Percentiles rank a stretch among this genome's conserved stretches.
Conservation (phyloP, 2,329 filamentous ascomycete genomes). For the Nemania serpens region DNA sequence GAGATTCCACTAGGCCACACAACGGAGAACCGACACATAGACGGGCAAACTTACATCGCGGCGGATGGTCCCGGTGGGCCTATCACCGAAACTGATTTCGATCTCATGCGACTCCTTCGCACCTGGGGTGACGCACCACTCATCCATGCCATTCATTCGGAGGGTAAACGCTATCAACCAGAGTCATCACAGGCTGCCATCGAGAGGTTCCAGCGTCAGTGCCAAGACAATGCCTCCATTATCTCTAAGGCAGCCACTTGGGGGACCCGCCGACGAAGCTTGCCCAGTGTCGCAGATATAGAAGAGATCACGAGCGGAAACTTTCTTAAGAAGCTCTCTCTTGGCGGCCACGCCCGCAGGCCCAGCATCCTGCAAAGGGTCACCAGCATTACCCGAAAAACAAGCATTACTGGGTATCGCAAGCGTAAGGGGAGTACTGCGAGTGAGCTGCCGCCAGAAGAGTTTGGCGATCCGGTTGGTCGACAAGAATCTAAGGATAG, state of each 20-base stretch:
- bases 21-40: constrained; percentile 56
- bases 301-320: constrained; percentile 64
- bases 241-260: constrained; percentile 69
- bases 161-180: constrained; percentile 48
- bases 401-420: constrained; percentile 49
- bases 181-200: constrained; percentile 60
- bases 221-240: constrained; percentile 61
- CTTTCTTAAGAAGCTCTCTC: constrained; percentile 65
- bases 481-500: constrained; percentile 51
- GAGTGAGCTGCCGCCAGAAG: constrained; percentile 42
- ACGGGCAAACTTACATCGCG: constrained; percentile 56
- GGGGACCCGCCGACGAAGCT: constrained; percentile 69
- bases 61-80: constrained; percentile 44
- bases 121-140: constrained; percentile 57
- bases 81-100: constrained; percentile 52
- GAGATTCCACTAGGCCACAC: constrained; percentile 51
- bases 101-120: constrained; percentile 54
- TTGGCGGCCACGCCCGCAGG: constrained; percentile 53
- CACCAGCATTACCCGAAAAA: constrained; percentile 55
- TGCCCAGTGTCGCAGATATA: constrained; percentile 63
- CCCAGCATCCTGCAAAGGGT: constrained; percentile 60
- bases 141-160: constrained; percentile 50
- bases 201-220: constrained; percentile 55
- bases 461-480: constrained; percentile 33
- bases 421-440: constrained; percentile 54